These are phyloP conservation scores for Marasmius oreades DNA, from an alignment of 1,284 basidiomycete species.

Conservation along the genomic window DNA sequence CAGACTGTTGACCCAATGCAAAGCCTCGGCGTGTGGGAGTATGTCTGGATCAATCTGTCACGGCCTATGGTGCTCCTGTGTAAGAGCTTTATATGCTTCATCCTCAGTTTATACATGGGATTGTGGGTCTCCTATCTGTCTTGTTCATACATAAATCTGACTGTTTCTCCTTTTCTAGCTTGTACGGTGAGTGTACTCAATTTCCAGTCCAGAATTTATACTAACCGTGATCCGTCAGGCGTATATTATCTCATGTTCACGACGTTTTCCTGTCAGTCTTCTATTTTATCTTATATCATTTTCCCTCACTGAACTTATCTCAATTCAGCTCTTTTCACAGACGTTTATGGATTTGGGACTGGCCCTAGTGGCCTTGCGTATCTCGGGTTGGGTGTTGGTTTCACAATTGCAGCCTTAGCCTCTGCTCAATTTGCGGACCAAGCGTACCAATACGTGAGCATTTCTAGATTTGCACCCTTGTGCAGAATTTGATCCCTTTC, in stretches of 20 bases:
- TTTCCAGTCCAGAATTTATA: not conserved
- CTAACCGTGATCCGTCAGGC: slow-evolving; percentile 18
- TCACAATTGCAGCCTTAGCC: slow-evolving; percentile 29
- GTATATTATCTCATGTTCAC: slow-evolving; percentile 58
- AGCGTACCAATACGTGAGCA: slow-evolving; percentile 35
- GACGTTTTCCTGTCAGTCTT: slow-evolving; percentile 38
- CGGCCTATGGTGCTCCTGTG: slow-evolving; percentile 43
- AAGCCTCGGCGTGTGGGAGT: slow-evolving; percentile 23
- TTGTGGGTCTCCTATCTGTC: slow-evolving; percentile 35
- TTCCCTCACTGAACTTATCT: not conserved
- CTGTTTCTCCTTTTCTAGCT: not conserved
- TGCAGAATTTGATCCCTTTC: not conserved
- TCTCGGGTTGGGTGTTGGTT: slow-evolving; percentile 40
- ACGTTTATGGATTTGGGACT: slow-evolving; percentile 34
- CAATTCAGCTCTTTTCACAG: slow-evolving; percentile 27
- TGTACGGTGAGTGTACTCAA: not conserved
- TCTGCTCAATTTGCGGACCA: slow-evolving; percentile 31
- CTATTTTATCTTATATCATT: not conserved
- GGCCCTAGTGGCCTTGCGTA: slow-evolving; percentile 38
- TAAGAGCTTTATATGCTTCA: slow-evolving; percentile 46
- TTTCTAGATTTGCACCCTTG: not conserved
- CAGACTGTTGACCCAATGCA: slow-evolving; percentile 23
- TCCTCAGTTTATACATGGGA: slow-evolving; percentile 47
- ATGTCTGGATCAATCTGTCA: slow-evolving; percentile 37
- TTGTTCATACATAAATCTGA: not conserved